Evolutionary conservation across 2,329 filamentous ascomycete species (phyloP).

Genomic region (Botrytis tulipae): DNA sequence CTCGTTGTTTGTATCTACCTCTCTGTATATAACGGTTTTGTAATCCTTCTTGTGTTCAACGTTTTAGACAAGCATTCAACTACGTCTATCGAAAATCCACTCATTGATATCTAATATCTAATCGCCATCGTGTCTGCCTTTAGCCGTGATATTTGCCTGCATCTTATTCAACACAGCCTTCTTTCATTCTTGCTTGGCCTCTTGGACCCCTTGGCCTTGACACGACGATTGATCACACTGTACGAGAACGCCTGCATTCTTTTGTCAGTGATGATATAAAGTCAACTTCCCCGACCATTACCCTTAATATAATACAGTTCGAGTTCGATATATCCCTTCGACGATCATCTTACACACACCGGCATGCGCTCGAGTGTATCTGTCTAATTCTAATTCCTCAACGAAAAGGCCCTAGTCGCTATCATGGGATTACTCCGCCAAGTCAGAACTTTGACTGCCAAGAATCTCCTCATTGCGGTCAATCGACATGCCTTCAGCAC

Average conservation of each 20-base stretch:
- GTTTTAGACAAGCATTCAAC: background rate
- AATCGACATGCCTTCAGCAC: slow-evolving; percentile 53
- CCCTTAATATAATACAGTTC: background rate
- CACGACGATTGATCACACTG: background rate
- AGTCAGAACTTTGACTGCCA: slow-evolving; percentile 58
- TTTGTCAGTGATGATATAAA: background rate
- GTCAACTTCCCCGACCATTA: background rate
- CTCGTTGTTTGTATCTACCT: background rate
- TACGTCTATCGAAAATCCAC: background rate
- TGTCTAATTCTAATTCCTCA: slow-evolving; percentile 2
- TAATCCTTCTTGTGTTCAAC: background rate
- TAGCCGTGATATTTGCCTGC: slow-evolving; percentile 5
- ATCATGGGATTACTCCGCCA: slow-evolving; percentile 55
- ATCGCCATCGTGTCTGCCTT: background rate
- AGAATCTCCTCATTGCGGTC: slow-evolving; percentile 60
- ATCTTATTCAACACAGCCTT: slow-evolving; percentile 6
- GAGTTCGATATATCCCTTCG: background rate
- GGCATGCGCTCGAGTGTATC: background rate
- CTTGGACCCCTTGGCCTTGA: background rate
- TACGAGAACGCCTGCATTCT: background rate
- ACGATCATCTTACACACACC: background rate
- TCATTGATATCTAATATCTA: background rate
- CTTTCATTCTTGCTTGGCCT: background rate
- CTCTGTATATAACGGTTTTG: background rate
- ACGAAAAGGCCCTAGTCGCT: slow-evolving; percentile 6